Evolutionary conservation across 306 rosid species (phyloP).

Genomic region (Trichosanthes cucumerina): DNA sequence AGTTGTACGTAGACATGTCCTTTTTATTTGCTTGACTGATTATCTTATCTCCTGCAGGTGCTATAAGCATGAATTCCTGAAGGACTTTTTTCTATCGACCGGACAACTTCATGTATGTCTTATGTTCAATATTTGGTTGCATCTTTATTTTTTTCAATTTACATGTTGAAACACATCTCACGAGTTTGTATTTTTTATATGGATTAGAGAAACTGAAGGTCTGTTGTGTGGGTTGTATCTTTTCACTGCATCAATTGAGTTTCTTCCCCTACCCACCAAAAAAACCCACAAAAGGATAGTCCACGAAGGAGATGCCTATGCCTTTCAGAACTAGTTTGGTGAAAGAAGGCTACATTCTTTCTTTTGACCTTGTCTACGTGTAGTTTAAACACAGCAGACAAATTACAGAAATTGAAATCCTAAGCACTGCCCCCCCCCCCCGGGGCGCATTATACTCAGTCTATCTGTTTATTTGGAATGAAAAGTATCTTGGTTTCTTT

Average conservation of each 20-base stretch:
- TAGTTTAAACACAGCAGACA: neutral
- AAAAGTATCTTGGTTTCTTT: neutral
- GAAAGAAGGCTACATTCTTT: neutral
- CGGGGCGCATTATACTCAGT: neutral
- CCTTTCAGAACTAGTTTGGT: neutral
- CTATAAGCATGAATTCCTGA: slow-evolving; percentile 83
- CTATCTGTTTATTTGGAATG: neutral
- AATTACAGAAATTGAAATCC: neutral
- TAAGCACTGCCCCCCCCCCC: neutral
- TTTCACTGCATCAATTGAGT: neutral
- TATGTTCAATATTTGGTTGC: slow-evolving; percentile 13
- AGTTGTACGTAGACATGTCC: neutral
- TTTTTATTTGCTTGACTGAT: slow-evolving; percentile 13
- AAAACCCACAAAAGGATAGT: neutral
- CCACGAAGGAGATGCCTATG: neutral
- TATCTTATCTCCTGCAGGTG: slow-evolving; percentile 49
- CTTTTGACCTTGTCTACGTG: neutral
- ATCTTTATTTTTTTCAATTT: neutral
- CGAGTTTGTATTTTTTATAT: neutral
- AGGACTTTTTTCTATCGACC: slow-evolving; percentile 85
- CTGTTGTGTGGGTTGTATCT: neutral
- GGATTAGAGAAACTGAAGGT: neutral
- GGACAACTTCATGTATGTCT: slow-evolving; percentile 87
- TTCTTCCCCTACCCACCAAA: neutral
- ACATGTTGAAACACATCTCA: neutral